Evolutionary conservation across 345 rosid species (phyloP), one percentile per base, ranked within the genome.

Genomic region (Eucalyptus tenuipes): DNA sequence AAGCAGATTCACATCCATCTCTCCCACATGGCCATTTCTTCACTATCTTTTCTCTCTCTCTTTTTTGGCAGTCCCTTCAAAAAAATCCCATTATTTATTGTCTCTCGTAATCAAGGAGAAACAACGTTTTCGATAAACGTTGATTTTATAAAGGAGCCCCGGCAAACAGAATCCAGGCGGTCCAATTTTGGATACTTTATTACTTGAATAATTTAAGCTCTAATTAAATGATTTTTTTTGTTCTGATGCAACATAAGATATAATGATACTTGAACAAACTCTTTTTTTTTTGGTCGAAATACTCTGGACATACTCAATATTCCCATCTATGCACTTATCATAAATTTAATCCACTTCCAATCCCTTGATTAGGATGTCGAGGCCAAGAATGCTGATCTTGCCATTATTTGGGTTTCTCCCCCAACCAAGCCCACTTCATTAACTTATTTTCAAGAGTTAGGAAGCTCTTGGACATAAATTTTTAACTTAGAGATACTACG

Each of bases 81-180:
- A 59, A 59, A 27, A 59, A 59, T 59, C 66, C 31, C 66, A 59
- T 59, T 27, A 22, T 27, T 59, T 8, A 17, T 3, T 17, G 22
- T 53, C 3, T 50, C 55, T 17, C 9, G 0, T 17, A 50, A 50
- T 50, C 22, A n/a, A n/a, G 37, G 37, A 64, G 37, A 64, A 64
- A 29, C 33, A n/a, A 7, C 3, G 0, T 64, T 64, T 61, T 29
- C 17, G 4, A 64, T 64, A 7, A n/a, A 64, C 71, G 7, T 14
- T 64, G 10, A 0, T 13, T 29, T 14, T 61, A 0, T 29, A 2
- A 7, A 13, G 37, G 71, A 13, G 37, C 18, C 31, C 18, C 0
- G 15, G 71, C 10, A n/a, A 14, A 64, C 15, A 64, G 71, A 7
- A 1, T 7, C 37, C 29, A 59, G 66, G 31, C 29, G 31, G 64